phyloP scores from a whole-genome alignment of 805 yeast genomes.

The Candida palmyrensis region DNA sequence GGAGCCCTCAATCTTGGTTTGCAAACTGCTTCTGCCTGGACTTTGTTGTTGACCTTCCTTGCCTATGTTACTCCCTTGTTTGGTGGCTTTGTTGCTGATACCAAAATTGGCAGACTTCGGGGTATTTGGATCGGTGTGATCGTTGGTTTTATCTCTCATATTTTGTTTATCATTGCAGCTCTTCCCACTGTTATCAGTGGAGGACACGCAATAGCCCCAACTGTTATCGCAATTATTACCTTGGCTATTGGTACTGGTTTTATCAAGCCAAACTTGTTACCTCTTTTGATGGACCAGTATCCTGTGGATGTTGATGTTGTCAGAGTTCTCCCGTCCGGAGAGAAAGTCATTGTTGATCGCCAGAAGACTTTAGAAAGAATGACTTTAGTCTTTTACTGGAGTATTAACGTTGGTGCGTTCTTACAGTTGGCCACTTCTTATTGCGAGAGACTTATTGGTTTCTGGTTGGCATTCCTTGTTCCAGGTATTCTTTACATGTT shows the following conservation, averaged over 20 bases:
- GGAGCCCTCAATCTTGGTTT: slow-evolving; percentile 49
- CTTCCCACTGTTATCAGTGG: slow-evolving; percentile 33
- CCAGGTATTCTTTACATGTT: slow-evolving; percentile 33
- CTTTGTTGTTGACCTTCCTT: slow-evolving; percentile 41
- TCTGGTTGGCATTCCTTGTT: slow-evolving; percentile 44
- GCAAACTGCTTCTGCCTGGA: slow-evolving; percentile 42
- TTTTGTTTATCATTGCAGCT: slow-evolving; percentile 45
- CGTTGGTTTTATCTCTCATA: slow-evolving; percentile 43
- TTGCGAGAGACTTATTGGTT: slow-evolving; percentile 47
- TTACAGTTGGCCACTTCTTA: slow-evolving; percentile 48
- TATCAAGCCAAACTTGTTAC: slow-evolving; percentile 49
- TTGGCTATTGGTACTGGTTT: slow-evolving; percentile 47
- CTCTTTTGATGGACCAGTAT: slow-evolving; percentile 41
- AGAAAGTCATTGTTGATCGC: slow-evolving; percentile 54
- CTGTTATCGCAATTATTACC: slow-evolving; percentile 34
- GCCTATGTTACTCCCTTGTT: slow-evolving; percentile 48
- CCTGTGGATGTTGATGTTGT: slow-evolving; percentile 58
- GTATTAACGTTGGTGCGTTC: slow-evolving; percentile 52
- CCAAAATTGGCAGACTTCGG: slow-evolving; percentile 41
- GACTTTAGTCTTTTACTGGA: slow-evolving; percentile 48
- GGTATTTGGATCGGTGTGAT: slow-evolving; percentile 47
- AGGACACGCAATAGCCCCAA: slow-evolving; percentile 37
- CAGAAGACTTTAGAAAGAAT: slow-evolving; percentile 38
- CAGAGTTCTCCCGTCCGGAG: slow-evolving; percentile 54
- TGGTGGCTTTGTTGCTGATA: slow-evolving; percentile 51